phyloP scores from a whole-genome alignment of 129 eudicot genomes.

The Artemisia argyi region DNA sequence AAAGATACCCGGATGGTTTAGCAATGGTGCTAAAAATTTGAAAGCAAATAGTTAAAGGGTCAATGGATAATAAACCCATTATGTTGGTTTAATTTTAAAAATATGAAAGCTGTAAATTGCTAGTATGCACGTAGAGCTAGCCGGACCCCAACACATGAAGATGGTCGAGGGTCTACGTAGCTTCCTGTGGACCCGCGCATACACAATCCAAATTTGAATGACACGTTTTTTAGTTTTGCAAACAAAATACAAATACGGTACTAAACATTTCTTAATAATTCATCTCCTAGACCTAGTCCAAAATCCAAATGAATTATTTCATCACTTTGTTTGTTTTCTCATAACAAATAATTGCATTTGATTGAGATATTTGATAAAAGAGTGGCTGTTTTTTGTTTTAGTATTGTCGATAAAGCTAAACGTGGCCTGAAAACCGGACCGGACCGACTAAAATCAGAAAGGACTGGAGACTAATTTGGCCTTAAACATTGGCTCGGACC shows the following conservation, averaged over 20 bases:
- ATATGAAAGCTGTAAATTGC: slow-evolving; percentile 16
- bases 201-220: slow-evolving; percentile 11
- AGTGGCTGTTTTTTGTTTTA: no score
- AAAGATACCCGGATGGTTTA: not conserved
- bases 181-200: slow-evolving; percentile 28
- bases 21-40: not conserved
- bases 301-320: not conserved
- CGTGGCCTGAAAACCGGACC: no score
- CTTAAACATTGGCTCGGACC: no score
- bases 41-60: slow-evolving; percentile 6
- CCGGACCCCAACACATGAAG: slow-evolving; percentile 22
- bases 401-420: no score
- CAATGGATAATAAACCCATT: not conserved
- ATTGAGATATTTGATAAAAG: no score
- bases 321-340: not conserved
- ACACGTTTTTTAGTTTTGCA: slow-evolving; percentile 22
- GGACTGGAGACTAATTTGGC: no score
- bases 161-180: slow-evolving; percentile 32
- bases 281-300: not conserved
- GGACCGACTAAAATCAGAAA: no score
- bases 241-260: slow-evolving; percentile 24
- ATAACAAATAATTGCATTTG: no score
- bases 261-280: not conserved
- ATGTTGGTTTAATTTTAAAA: not conserved
- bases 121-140: slow-evolving; percentile 27